These are phyloP conservation scores for Trichophyton simii DNA, from an alignment of 2,329 filamentous ascomycete species.

Conservation along the genomic window DNA sequence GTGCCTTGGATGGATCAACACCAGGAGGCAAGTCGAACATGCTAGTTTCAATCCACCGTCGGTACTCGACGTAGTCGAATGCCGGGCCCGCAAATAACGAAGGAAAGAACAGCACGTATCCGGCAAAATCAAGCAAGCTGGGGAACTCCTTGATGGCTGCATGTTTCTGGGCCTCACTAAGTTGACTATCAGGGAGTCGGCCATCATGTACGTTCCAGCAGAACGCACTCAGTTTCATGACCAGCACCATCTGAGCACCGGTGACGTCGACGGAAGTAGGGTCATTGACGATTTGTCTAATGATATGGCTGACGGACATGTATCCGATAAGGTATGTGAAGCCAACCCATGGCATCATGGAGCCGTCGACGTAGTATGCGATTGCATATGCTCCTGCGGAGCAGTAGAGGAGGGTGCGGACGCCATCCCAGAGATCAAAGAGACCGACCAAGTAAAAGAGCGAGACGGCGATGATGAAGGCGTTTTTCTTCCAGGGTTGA, in stretches of 20 bases:
- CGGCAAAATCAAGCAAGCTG: conserved; percentile 63
- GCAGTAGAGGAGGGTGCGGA: conserved; percentile 67
- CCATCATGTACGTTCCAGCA: conserved; percentile 98
- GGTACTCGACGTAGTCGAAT: conserved; percentile 91
- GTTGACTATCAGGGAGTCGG: conserved; percentile 59
- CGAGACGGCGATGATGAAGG: conserved; percentile 67
- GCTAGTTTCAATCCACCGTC: conserved; percentile 78
- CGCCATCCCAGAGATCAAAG: conserved; percentile 80
- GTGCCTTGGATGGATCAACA: conserved; percentile 72
- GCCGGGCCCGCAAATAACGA: conserved; percentile 78
- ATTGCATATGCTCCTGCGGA: conserved; percentile 71
- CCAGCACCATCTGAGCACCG: conserved; percentile 89
- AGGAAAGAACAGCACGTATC: conserved; percentile 92
- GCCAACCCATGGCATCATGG: conserved; percentile 94
- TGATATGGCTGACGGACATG: conserved; percentile 81
- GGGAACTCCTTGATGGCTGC: conserved; percentile 66
- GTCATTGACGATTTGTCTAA: conserved; percentile 58
- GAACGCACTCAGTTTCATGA: conserved; percentile 95
- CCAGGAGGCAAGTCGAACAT: conserved; percentile 82
- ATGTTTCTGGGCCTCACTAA: conserved; percentile 80
- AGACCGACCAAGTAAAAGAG: conserved; percentile 88
- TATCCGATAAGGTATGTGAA: conserved; percentile 93
- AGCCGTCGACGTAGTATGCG: conserved; percentile 68
- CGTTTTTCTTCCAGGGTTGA: conserved; percentile 72
- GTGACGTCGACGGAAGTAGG: conserved; percentile 71